Evolutionary conservation across 768 basidiomycete species (phyloP).

Genomic region (Boletus edulis): DNA sequence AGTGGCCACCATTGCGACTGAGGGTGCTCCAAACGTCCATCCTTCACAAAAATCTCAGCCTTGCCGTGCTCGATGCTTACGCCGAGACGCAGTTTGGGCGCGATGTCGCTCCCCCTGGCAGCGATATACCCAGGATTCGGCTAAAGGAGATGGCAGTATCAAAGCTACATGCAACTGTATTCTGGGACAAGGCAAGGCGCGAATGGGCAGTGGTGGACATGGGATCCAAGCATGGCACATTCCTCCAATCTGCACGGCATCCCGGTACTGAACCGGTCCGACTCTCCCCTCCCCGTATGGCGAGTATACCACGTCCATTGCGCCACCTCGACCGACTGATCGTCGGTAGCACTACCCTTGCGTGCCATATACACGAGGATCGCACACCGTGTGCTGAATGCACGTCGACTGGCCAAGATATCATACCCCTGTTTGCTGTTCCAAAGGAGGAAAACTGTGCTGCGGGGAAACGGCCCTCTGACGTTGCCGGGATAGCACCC

Average conservation of each 20-base stretch:
- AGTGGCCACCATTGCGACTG: slow-evolving; percentile 44
- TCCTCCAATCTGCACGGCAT: slow-evolving; percentile 37
- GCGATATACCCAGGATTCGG: slow-evolving; percentile 59
- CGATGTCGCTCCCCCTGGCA: slow-evolving; percentile 53
- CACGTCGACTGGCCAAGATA: slow-evolving; percentile 45
- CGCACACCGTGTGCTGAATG: slow-evolving; percentile 63
- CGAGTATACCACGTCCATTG: slow-evolving; percentile 66
- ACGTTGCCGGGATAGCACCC: slow-evolving; percentile 7
- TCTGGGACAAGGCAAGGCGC: slow-evolving; percentile 57
- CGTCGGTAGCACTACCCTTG: slow-evolving; percentile 69
- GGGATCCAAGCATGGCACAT: slow-evolving; percentile 86
- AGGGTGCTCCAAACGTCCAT: slow-evolving; percentile 39
- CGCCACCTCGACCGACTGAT: slow-evolving; percentile 63
- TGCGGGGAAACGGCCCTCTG: slow-evolving; percentile 23
- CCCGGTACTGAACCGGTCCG: slow-evolving; percentile 37
- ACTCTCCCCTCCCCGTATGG: slow-evolving; percentile 61
- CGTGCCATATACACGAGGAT: slow-evolving; percentile 65
- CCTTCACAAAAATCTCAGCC: slow-evolving; percentile 47
- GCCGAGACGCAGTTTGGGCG: slow-evolving; percentile 72
- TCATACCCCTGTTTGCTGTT: slow-evolving; percentile 54
- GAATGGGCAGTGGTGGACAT: slow-evolving; percentile 81
- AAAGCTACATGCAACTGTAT: slow-evolving; percentile 74
- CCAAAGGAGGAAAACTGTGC: slow-evolving; percentile 12
- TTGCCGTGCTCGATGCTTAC: slow-evolving; percentile 63
- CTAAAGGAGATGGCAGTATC: slow-evolving; percentile 84